Evolutionary conservation across 495 filamentous ascomycete genomes (phyloP), one percentile per base, ranked within the genome.

Genomic region (Penicillium lividum): DNA sequence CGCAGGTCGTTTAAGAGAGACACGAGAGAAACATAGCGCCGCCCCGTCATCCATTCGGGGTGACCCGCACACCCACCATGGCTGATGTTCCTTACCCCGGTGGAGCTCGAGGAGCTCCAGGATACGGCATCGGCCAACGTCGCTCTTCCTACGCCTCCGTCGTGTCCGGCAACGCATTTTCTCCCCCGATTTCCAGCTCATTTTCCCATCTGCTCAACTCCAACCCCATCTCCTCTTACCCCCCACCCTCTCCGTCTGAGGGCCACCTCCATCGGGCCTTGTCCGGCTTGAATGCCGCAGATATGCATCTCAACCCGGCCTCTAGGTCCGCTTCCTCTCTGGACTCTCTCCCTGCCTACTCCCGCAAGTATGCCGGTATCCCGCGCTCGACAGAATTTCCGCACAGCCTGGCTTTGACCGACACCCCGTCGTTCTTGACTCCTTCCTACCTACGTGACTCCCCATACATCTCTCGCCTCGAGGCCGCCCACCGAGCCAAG

Each of bases 381-480:
- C 72, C 78, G 50, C 68, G 64, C 22, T 67, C 69, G 56, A 59
- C 68, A 49, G 70, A 71, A n/a, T 67, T 67, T 51, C 56, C 66
- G 43, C 63, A 68, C 11, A 60, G 59, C 52, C 67, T 73, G 38
- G 63, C 65, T 31, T 53, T 60, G 70, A 76, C 61, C 56, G 51
- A 64, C 53, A 28, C 66, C 38, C 59, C 69, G 10, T 59, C 69
- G 10, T 91, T 90, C 78, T 87, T 97, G 64, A 83, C 83, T 28
- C 92, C 92, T 6, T 90, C 90, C 18, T 96, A 96, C 75, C 82
- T 97, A 33, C 79, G 79, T 58, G 82, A 84, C 22, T 92, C 90
- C n/a, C 82, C 82, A 58, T 90, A 93, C 72, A 82, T 93, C 48
- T 81, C 88, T 61, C 84, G 82, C 63, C 82, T 96, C 34, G 85